These are phyloP conservation scores for Davidsoniella virescens DNA, from an alignment of 2,329 filamentous ascomycete species.

Conservation along the genomic window DNA sequence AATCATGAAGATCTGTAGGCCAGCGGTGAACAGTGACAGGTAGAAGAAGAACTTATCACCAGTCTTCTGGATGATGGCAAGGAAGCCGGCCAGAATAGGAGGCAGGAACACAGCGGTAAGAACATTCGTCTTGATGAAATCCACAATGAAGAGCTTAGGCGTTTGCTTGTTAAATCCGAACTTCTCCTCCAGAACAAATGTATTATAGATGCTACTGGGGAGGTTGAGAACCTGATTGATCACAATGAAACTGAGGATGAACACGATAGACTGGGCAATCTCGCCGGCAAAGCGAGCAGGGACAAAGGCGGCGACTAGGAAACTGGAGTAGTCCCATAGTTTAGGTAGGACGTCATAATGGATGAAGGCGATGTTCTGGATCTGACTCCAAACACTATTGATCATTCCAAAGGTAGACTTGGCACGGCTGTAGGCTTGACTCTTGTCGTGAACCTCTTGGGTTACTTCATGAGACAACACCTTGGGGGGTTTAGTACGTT, in stretches of 20 bases:
- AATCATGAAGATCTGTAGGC: slow-evolving; percentile 83
- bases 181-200: slow-evolving; percentile 88
- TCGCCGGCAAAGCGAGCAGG: slow-evolving; percentile 73
- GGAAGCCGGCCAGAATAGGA: slow-evolving; percentile 79
- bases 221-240: slow-evolving; percentile 66
- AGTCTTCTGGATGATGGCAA: slow-evolving; percentile 86
- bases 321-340: slow-evolving; percentile 70
- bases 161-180: slow-evolving; percentile 99
- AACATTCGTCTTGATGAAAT: slow-evolving; percentile 81
- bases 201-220: slow-evolving; percentile 76
- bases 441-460: slow-evolving; percentile 84
- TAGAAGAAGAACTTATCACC: slow-evolving; percentile 96
- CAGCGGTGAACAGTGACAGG: slow-evolving; percentile 82
- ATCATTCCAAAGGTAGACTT: slow-evolving; percentile 83
- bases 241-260: slow-evolving; percentile 74
- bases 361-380: slow-evolving; percentile 80
- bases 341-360: slow-evolving; percentile 82
- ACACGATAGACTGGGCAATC: slow-evolving; percentile 84
- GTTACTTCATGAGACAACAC: slow-evolving; percentile 79
- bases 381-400: slow-evolving; percentile 65
- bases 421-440: slow-evolving; percentile 75
- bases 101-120: slow-evolving; percentile 65
- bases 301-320: slow-evolving; percentile 55
- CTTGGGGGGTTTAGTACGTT: slow-evolving; percentile 64
- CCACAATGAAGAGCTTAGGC: slow-evolving; percentile 67